A percentile compares a stretch with the other conserved stretches of the same genome.
Evolutionary conservation across 495 filamentous ascomycete genomes (phyloP).

Genomic region (Aspergillus funiculosus): DNA sequence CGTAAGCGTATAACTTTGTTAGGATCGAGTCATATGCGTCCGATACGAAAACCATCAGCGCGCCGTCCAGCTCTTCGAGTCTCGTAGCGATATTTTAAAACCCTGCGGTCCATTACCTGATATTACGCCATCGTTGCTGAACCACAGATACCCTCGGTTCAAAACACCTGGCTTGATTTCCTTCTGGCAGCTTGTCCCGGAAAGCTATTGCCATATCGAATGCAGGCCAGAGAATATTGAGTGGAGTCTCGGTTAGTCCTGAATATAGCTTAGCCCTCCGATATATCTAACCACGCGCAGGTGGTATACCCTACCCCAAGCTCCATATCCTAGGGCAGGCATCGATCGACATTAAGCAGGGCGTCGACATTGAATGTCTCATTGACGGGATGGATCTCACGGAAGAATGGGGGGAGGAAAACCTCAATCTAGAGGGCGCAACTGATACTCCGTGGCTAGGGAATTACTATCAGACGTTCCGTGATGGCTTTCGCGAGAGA

Average conservation of each 20-base stretch:
- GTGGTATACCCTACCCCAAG: constrained; percentile 4
- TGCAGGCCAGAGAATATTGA: constrained; percentile 6
- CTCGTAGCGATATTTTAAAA: constrained; percentile 3
- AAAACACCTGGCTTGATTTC: constrained; percentile 1
- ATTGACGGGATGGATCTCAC: constrained; percentile 8
- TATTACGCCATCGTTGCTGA: neutral
- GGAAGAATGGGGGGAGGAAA: constrained; percentile 1
- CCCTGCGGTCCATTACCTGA: constrained; percentile 2
- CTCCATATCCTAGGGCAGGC: neutral
- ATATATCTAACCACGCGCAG: neutral
- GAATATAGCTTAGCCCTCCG: neutral
- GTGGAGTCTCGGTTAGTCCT: neutral
- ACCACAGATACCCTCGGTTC: constrained; percentile 8
- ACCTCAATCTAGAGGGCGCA: neutral
- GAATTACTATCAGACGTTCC: no score
- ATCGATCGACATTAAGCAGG: neutral
- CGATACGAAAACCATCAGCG: neutral
- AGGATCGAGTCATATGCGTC: constrained; percentile 8
- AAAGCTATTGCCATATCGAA: constrained; percentile 3
- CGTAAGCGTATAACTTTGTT: neutral
- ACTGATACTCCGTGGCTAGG: no score
- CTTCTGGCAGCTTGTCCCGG: constrained; percentile 4
- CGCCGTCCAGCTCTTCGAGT: neutral
- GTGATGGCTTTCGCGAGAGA: no score
- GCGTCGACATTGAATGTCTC: neutral